phyloP scores from a whole-genome alignment of 257 asterid genomes.

The Solanum sejunctum region DNA sequence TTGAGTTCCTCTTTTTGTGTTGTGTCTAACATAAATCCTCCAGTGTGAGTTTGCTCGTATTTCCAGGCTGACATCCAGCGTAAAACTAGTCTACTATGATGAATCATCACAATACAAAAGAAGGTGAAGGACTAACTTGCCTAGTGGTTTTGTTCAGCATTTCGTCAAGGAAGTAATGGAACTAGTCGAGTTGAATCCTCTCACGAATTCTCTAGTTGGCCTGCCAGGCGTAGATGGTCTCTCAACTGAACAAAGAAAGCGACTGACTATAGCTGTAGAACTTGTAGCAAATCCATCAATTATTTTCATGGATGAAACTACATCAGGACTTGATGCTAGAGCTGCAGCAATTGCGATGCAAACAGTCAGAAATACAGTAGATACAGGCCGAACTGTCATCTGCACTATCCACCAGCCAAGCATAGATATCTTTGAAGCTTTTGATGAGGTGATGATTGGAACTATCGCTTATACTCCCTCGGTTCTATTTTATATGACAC shows the following conservation, averaged over 20 bases:
- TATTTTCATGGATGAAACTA: conserved; percentile 92
- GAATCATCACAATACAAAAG: background rate
- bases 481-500: background rate
- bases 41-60: background rate
- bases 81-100: background rate
- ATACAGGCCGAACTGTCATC: conserved; percentile 75
- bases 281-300: conserved; percentile 86
- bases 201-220: conserved; percentile 54
- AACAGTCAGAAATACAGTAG: conserved; percentile 76
- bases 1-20: too few relatives aligned
- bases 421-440: conserved; percentile 73
- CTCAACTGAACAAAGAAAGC: conserved; percentile 82
- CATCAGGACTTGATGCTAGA: conserved; percentile 84
- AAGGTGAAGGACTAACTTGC: background rate
- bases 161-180: conserved; percentile 87
- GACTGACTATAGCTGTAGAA: conserved; percentile 80
- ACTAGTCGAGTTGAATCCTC: conserved; percentile 62
- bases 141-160: conserved; percentile 25
- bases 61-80: background rate
- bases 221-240: conserved; percentile 82
- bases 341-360: conserved; percentile 91
- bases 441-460: conserved; percentile 50
- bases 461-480: background rate
- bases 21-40: too few relatives aligned
- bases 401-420: conserved; percentile 93